A percentile compares a stretch with the other conserved stretches of the same genome.
These are phyloP conservation scores for Firmiana major DNA, from an alignment of 345 rosid species.

Conservation along the genomic window DNA sequence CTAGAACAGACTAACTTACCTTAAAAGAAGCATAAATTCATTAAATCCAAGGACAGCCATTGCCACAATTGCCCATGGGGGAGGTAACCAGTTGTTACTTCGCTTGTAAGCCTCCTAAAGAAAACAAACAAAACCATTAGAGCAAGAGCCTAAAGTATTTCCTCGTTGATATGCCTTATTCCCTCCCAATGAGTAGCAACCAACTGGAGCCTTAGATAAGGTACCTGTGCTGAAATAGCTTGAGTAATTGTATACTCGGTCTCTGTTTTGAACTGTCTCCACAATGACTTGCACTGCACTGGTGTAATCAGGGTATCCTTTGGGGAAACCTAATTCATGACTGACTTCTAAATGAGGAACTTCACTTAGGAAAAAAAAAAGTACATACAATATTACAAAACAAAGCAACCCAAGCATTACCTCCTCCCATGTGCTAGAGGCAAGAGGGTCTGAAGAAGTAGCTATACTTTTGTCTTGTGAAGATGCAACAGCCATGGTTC, in stretches of 20 bases:
- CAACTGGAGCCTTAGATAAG: neutral
- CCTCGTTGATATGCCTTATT: neutral
- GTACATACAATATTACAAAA: neutral
- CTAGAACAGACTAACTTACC: constrained; percentile 28
- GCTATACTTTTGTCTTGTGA: constrained; percentile 41
- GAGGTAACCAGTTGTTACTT: constrained; percentile 70
- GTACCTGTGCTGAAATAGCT: constrained; percentile 74
- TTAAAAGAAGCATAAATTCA: constrained; percentile 70
- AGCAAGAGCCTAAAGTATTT: neutral
- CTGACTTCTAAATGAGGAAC: constrained; percentile 14
- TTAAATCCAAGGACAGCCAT: constrained; percentile 67
- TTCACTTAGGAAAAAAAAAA: neutral
- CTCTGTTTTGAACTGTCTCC: constrained; percentile 80
- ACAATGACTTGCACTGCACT: constrained; percentile 67
- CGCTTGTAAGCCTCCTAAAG: constrained; percentile 63
- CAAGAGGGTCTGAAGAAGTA: constrained; percentile 50
- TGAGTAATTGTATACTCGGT: constrained; percentile 70
- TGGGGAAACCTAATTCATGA: constrained; percentile 43
- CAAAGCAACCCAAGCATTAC: constrained; percentile 26
- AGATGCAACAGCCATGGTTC: constrained; percentile 39
- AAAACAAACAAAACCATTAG: constrained; percentile 5
- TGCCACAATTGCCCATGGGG: constrained; percentile 63
- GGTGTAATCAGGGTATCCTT: constrained; percentile 60
- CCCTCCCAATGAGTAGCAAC: neutral
- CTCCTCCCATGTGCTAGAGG: constrained; percentile 71